Evolutionary conservation across 176 grass and related monocot species (phyloP).

Genomic region (Musa troglodytarum): DNA sequence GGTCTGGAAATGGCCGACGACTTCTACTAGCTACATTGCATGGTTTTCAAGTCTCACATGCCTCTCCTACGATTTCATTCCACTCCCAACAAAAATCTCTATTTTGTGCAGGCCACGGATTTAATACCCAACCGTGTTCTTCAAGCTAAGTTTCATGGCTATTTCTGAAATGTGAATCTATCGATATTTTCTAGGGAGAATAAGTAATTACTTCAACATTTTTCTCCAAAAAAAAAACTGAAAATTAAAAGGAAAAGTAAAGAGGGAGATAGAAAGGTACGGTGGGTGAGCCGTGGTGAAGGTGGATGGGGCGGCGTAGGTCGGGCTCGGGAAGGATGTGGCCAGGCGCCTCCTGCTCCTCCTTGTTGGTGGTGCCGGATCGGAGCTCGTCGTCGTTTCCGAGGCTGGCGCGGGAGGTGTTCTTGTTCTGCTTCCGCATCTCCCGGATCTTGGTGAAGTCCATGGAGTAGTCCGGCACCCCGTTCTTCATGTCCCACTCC

Average conservation of each 20-base stretch:
- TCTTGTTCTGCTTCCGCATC: slow-evolving; percentile 44
- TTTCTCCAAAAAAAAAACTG: too few species aligned
- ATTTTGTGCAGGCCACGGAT: too few species aligned
- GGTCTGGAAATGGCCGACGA: too few species aligned
- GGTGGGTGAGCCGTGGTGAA: neutral
- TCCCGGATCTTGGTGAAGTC: slow-evolving; percentile 70
- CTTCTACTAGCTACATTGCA: too few species aligned
- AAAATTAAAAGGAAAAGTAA: neutral
- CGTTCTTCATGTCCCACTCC: slow-evolving; percentile 46
- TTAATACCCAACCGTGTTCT: too few species aligned
- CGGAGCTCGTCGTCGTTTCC: slow-evolving; percentile 12
- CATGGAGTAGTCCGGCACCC: slow-evolving; percentile 49
- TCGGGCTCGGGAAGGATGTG: neutral
- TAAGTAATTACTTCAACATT: too few species aligned
- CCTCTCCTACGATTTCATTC: too few species aligned
- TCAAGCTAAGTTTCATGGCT: too few species aligned
- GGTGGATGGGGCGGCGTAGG: neutral
- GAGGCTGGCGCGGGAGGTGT: slow-evolving; percentile 39
- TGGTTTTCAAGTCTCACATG: too few species aligned
- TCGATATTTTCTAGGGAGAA: too few species aligned
- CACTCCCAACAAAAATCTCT: too few species aligned
- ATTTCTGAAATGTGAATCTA: too few species aligned
- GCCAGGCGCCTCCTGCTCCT: neutral
- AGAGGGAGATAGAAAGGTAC: neutral
- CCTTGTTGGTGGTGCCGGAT: neutral